Evolutionary conservation across 1,139 yeast species (phyloP).

Genomic region (Pichia sp.): DNA sequence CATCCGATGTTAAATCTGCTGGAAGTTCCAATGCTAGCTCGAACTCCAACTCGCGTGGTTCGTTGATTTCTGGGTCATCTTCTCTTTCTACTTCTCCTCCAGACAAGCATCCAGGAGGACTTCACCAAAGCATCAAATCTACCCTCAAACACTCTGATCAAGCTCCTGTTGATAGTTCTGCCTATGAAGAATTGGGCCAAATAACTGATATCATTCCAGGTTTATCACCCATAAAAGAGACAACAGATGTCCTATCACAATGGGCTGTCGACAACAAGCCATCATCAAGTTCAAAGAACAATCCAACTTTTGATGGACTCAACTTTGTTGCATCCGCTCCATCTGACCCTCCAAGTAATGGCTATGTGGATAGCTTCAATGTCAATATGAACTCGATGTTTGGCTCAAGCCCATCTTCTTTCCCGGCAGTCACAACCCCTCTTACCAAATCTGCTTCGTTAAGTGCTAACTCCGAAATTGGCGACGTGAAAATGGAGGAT

Average conservation of each 20-base stretch:
- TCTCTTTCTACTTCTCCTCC: constrained; percentile 1
- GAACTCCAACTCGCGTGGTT: constrained; percentile 3
- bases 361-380: not conserved
- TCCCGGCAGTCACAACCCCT: not conserved
- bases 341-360: not conserved
- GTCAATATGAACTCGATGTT: constrained; percentile 1
- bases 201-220: not conserved
- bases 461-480: not conserved
- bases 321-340: constrained; percentile 4
- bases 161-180: not conserved
- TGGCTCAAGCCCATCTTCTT: constrained; percentile 3
- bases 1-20: not conserved
- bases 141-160: not conserved
- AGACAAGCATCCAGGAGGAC: not conserved
- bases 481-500: constrained; percentile 1
- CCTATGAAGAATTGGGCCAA: not conserved
- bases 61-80: constrained; percentile 4
- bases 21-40: not conserved
- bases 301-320: constrained; percentile 4
- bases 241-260: not conserved
- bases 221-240: constrained; percentile 4
- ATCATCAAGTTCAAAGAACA: not conserved
- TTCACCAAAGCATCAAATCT: not conserved
- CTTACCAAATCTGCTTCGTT: constrained; percentile 2
- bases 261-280: not conserved